A percentile compares a stretch with the other conserved stretches of the same genome.
Conservation (phyloP, 1,139 yeast genomes). For the Candida sp. region DNA sequence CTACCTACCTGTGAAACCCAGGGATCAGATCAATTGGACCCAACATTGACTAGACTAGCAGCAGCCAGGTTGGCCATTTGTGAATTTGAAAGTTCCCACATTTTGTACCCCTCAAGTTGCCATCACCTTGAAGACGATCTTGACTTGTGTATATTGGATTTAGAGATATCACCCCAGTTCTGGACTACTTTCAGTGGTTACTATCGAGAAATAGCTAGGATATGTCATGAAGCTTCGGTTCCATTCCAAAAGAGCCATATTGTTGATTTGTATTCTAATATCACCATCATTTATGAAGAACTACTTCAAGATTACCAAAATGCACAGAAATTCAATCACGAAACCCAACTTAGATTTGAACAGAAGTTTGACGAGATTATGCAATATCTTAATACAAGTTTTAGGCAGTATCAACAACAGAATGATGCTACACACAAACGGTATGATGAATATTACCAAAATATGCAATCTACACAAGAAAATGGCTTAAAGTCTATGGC, state of each 20-base stretch:
- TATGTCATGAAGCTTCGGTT: conserved; percentile 48
- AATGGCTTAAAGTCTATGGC: neutral
- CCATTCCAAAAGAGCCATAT: conserved; percentile 54
- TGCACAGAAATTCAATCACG: conserved; percentile 11
- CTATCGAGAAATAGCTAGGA: conserved; percentile 43
- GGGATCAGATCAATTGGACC: conserved; percentile 31
- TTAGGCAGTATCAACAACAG: neutral
- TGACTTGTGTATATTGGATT: conserved; percentile 33
- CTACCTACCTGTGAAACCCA: conserved; percentile 22
- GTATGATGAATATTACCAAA: neutral
- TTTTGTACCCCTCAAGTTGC: conserved; percentile 34
- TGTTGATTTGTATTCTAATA: conserved; percentile 40
- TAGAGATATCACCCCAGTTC: conserved; percentile 47
- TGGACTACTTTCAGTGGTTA: conserved; percentile 65
- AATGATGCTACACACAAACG: neutral
- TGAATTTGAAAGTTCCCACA: conserved; percentile 46
- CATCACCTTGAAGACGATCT: conserved; percentile 9
- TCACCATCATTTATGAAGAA: conserved; percentile 31
- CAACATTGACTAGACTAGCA: conserved; percentile 27
- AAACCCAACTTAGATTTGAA: conserved; percentile 10
- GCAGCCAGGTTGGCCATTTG: conserved; percentile 52
- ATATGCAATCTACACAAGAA: neutral
- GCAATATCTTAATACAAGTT: neutral
- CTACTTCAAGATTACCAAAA: conserved; percentile 15
- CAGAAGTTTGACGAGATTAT: conserved; percentile 15